Percentiles rank a stretch among this genome's conserved stretches.
These are phyloP conservation scores for Tuber melanosporum DNA, from an alignment of 495 filamentous ascomycete genomes.

Conservation along the genomic window DNA sequence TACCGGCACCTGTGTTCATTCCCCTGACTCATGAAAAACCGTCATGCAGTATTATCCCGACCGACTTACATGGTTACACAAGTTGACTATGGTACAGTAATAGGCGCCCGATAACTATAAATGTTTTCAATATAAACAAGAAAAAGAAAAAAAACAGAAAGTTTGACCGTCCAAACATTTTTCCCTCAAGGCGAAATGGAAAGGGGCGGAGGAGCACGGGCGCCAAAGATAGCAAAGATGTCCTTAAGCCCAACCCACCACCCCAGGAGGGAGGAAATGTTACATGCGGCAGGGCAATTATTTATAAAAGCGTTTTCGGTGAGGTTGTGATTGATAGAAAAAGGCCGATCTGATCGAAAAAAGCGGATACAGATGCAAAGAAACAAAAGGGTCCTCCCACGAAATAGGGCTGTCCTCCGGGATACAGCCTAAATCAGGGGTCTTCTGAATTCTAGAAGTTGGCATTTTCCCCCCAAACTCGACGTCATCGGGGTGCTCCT, in stretches of 20 bases:
- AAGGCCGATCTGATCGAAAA: not conserved
- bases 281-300: not conserved
- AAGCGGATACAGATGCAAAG: not conserved
- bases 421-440: not conserved
- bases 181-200: not conserved
- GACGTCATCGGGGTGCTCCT: not conserved
- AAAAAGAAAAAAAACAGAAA: not conserved
- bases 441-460: not conserved
- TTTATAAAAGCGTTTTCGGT: not conserved
- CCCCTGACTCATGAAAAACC: not conserved
- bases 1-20: not conserved
- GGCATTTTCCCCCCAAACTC: not conserved
- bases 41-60: not conserved
- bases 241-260: not conserved
- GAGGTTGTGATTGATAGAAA: not conserved
- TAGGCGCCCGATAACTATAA: not conserved
- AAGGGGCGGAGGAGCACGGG: not conserved
- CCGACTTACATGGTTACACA: not conserved
- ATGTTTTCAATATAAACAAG: not conserved
- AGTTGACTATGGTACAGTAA: not conserved
- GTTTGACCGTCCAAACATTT: not conserved
- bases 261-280: not conserved
- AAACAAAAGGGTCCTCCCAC: not conserved
- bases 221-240: slow-evolving; percentile 2
- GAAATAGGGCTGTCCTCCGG: not conserved